Evolutionary conservation across 768 basidiomycete species (phyloP), one percentile per base, ranked within the genome.

Genomic region (Termitomyces sp.): DNA sequence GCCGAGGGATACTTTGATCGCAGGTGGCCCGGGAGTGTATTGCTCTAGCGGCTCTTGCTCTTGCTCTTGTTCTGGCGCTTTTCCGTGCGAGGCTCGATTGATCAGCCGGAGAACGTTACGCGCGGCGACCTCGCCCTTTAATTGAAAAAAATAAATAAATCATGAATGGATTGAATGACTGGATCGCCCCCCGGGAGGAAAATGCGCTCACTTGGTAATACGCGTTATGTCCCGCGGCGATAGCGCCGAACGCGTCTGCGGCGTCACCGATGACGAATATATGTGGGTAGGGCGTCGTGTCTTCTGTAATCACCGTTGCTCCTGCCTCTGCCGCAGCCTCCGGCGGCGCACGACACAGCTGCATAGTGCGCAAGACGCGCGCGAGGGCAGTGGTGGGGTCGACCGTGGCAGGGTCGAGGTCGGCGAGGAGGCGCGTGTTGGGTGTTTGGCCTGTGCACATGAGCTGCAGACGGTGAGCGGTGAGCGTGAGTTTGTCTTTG

Each of bases 241-340:
- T 77, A 0, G 84, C 86, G 6, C 84, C 84, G 58, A 84, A 86
- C 5, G 83, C 83, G 65, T 86, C 83, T 0, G 84, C 85, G 0
- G 79, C 76, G 54, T 87, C 86, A 8, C 86, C 86, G 6, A 86
- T 68, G 9, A 78, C 84, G 63, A 86, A 88, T 13, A 87, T 75
- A 58, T 84, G 73, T 0, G 78, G 75, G 63, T 83, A 81, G 0
- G 77, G 71, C 22, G 73, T 74, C 20, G 38, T n/a, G 40, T n/a
- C 1, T n/a, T n/a, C n/a, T 10, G 38, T 38, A 16, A 4, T 38
- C 10, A 26, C 4, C 26, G 26, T 26, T 26, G 26, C 26, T 26
- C 7, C 36, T 36, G 13, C 35, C 13, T 35, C 35, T 14, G 35
- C 13, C 35, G 35, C 13, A 13, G 35, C 38, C n/a, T 42, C n/a